Base-by-base conservation (phyloP, 805 yeast species). In the Ogataea sp. region DNA sequence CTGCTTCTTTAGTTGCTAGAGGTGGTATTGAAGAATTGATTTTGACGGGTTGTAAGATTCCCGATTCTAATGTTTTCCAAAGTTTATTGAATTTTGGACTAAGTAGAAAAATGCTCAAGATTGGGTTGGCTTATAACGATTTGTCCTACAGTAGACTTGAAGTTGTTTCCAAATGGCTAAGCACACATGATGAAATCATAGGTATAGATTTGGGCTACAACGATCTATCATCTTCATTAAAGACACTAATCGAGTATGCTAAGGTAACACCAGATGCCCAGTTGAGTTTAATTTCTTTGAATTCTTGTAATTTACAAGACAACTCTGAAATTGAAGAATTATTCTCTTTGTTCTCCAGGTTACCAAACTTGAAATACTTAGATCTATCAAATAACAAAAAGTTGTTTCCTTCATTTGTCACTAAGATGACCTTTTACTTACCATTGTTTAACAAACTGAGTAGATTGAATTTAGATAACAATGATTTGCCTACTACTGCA, bases 171-270 rank as follows among this genome's bases (percentile, higher is more conserved):
- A 59, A 73, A 35, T 86, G 90, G 88, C 56, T 83, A 40, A 51
- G 63, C 37, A 56, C 49, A 43, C 58, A 59, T 56, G 51, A 62
- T 49, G 62, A 52, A 21, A 70, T 79, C 5, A 55, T 77, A 46
- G 96, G 96, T 3, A 58, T 89, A 6, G 96, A 88, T 64, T 51
- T 89, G 17, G 94, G 95, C 3, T 89, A 81, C 52, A 89, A 89
- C 55, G 89, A 85, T 54, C 60, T 83, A 28, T 67, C 68, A 1
- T 52, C 54, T 3, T 56, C 56, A 42, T 42, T 71, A 38, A 57
- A 54, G 24, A 66, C 68, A 10, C 53, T 73, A 20, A 52, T 65
- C 32, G 70, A 68, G 2, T 56, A 53, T 40, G 46, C 58, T 1
- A 45, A 45, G 6, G 40, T 41, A 3, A 29, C 32, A 13, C 39